phyloP scores from a whole-genome alignment of 768 basidiomycete species.

The Panellus pusillus region DNA sequence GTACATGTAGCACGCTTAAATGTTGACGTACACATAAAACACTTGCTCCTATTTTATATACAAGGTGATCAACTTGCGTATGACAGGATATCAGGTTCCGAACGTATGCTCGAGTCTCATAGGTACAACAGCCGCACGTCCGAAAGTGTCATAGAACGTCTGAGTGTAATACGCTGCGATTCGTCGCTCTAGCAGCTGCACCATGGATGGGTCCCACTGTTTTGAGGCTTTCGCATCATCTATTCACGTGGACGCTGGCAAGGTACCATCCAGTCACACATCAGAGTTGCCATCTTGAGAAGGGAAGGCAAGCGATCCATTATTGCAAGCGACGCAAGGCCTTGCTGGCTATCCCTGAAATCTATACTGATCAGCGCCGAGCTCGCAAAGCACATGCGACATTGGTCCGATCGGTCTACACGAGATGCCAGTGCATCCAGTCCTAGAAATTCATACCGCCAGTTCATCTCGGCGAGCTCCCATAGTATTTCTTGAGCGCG shows the following conservation, averaged over 20 bases:
- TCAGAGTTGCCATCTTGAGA: neutral
- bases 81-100: too few species aligned
- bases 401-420: neutral
- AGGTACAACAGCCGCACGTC: neutral
- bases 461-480: conserved; percentile 1
- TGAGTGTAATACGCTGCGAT: neutral
- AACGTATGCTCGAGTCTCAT: neutral
- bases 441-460: conserved; percentile 2
- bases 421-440: neutral
- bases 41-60: too few species aligned
- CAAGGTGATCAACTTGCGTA: too few species aligned
- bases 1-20: too few species aligned
- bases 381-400: conserved; percentile 1
- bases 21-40: too few species aligned
- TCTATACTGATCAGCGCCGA: neutral
- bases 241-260: neutral
- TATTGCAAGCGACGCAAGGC: neutral
- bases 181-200: neutral
- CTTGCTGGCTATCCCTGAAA: neutral
- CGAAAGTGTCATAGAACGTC: neutral
- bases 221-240: neutral
- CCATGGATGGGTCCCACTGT: neutral
- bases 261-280: neutral
- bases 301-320: neutral
- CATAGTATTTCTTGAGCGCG: neutral